Base-by-base conservation (phyloP, 257 asterid genomes). In the Fraxinus pennsylvanica region DNA sequence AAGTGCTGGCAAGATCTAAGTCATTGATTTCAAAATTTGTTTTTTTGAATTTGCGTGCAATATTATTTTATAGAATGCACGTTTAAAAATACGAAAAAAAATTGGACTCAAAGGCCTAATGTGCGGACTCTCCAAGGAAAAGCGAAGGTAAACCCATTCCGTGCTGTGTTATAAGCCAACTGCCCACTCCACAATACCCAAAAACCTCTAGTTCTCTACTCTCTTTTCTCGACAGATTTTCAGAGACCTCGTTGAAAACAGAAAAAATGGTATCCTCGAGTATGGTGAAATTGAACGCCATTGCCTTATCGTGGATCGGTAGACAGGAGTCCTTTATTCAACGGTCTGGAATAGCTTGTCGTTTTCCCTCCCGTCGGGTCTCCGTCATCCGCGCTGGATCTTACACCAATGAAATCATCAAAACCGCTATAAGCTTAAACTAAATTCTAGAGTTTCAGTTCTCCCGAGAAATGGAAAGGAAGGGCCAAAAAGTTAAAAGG, bases 341-440 rank as follows among this genome's bases (percentile, higher is more conserved):
- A 50, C 86, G 87, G 3, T 39, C 84, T 3, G 92, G 91, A 89
- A 86, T 88, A 76, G 78, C 90, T 38, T 78, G 79, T 68, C 82
- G 83, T 22, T 68, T 89, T 74, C 84, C 90, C 36, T 57, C 66
- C 39, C 82, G 92, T 73, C 96, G 93, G 10, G 90, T 90, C 4
- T 86, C 92, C 27, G 86, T 87, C 72, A 54, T 92, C 78, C 89
- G 94, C 57, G 93, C 95, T 76, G 96, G 93, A 88, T 92, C 99
- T 52, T 93, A 95, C 89, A 77, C 97, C 61, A 97, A 95, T 65
- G 99, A 95, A 84, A 97, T 95, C 87, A 77, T 95, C 75, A 90
- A 90, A 84, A 95, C 97, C 39, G 97, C 99, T 15, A 97, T 94
- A 87, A 82, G 87, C 69, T 38, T 12, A 6, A 15, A n/a, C 1